Base-by-base conservation (phyloP, 257 asterid genomes). In the Pogostemon cablin region DNA sequence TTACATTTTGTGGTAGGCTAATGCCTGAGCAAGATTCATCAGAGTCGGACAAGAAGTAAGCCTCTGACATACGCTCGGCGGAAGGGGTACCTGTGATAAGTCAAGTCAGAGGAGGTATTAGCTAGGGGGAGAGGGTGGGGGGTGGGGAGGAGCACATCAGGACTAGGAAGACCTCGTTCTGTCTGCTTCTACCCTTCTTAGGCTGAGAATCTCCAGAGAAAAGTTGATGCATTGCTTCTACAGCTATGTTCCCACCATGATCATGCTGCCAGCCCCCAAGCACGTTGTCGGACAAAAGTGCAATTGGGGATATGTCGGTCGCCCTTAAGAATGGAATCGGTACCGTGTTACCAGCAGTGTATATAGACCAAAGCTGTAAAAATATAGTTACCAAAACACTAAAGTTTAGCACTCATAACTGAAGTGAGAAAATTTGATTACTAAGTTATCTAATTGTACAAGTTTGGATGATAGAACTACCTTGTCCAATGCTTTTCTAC, bases 401-500 rank as follows among this genome's bases (percentile, higher is more conserved):
- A 52, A 15, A 39, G 8, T 59, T 38, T 32, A 53, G 12, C 9
- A 42, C 68, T 37, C 15, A 15, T 15, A 15, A 15, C 15, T 15
- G 15, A 15, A 15, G 15, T 15, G 15, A 41, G 53, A 43, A 62
- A 42, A 37, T 25, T 25, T 3, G 40, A 46, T 38, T 47, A 69
- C 61, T 78, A 80, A 89, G 87, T 84, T 84, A 72, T 87, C 88
- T 75, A 80, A 59, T 71, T 87, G 20, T 32, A 15, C 60, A 43
- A 72, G 65, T 67, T 25, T 46, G 65, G 64, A 61, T 62, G 44
- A 49, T 25, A 3, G 42, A 49, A 72, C 66, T 84, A 91, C 98
- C 98, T 93, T 93, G 78, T 93, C 99, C 76, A 93, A 40, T 76
- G 98, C 99, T 86, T 81, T 93, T 73, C 95, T 86, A 79, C 93